Evolutionary conservation across 2,329 filamentous ascomycete genomes (phyloP).

Genomic region (Colletotrichum cuscutae): DNA sequence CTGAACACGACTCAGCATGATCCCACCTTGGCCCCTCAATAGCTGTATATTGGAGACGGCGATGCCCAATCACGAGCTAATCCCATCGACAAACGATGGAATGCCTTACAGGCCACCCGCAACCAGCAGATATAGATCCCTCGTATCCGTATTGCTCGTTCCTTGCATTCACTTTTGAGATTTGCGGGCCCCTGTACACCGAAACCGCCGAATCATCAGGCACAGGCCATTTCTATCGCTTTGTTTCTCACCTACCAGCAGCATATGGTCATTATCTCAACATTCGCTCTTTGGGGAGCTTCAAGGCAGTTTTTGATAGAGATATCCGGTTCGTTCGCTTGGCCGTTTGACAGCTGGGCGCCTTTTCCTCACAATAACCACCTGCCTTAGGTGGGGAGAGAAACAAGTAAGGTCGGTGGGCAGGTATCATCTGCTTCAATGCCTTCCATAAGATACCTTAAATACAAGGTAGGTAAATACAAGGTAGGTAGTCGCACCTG

Average conservation of each 20-base stretch:
- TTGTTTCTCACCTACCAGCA: background rate
- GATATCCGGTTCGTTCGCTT: background rate
- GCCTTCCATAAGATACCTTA: background rate
- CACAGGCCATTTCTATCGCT: background rate
- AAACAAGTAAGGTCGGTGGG: no score
- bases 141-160: background rate
- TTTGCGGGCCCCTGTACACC: background rate
- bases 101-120: background rate
- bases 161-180: background rate
- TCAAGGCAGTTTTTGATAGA: background rate
- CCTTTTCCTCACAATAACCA: background rate
- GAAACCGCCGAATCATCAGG: background rate
- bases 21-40: slow-evolving; percentile 26
- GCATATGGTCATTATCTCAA: background rate
- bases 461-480: no score
- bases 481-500: background rate
- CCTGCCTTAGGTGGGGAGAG: no score
- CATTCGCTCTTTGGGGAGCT: background rate
- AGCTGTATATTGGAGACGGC: slow-evolving; percentile 6
- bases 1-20: slow-evolving; percentile 23
- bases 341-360: background rate
- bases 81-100: background rate
- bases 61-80: slow-evolving; percentile 1
- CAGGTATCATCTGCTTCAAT: background rate
- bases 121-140: background rate